Evolutionary conservation across 371 early-diverging fungal species (phyloP).

Genomic region (Blakeslea trispora): DNA sequence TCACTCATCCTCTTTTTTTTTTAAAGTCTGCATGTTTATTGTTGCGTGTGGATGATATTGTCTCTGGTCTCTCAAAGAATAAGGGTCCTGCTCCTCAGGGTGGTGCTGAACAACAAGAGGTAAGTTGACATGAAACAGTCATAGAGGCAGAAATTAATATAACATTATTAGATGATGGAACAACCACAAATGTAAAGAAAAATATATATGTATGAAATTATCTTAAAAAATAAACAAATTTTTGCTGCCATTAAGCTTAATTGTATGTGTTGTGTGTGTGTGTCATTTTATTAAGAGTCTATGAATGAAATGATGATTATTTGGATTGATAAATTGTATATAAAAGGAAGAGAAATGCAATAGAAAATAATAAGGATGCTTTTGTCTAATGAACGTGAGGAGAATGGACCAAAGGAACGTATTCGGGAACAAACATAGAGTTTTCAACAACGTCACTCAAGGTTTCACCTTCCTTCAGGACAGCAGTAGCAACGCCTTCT

Average conservation of each 20-base stretch:
- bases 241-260: no score
- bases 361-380: background rate
- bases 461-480: slow-evolving; percentile 48
- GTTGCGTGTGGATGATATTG: slow-evolving; percentile 97
- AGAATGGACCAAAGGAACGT: slow-evolving; percentile 57
- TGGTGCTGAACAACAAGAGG: slow-evolving; percentile 11
- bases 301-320: no score
- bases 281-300: no score
- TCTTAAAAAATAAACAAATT: no score
- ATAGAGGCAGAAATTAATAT: background rate
- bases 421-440: slow-evolving; percentile 59
- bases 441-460: slow-evolving; percentile 50
- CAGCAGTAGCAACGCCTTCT: slow-evolving; percentile 53
- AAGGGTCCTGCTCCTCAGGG: slow-evolving; percentile 32
- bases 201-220: no score
- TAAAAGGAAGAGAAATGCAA: slow-evolving; percentile 1
- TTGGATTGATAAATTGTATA: background rate
- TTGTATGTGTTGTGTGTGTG: no score
- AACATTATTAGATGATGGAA: slow-evolving; percentile 3
- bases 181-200: background rate
- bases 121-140: background rate
- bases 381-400: slow-evolving; percentile 12
- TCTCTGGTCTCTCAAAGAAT: slow-evolving; percentile 84
- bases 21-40: slow-evolving; percentile 84
- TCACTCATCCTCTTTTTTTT: slow-evolving; percentile 1